Conservation (phyloP, 768 basidiomycete species). For the Suillus subluteus region DNA sequence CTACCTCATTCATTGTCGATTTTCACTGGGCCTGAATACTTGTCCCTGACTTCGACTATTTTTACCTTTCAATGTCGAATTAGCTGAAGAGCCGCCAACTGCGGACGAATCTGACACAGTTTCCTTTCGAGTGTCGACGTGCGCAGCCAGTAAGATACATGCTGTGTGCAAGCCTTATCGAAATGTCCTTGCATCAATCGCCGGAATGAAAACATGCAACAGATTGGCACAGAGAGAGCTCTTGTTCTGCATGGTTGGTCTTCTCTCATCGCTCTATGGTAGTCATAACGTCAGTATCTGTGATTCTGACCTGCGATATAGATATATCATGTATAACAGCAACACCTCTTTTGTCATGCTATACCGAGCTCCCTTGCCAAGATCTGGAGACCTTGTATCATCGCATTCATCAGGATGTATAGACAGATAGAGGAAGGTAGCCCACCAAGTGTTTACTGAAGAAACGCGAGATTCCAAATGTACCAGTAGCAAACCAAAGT, state of each 20-base stretch:
- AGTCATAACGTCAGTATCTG: constrained; percentile 6
- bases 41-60: no score
- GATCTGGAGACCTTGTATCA: neutral
- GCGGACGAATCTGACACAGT: no score
- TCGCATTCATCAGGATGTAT: neutral
- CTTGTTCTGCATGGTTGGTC: constrained; percentile 55
- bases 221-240: constrained; percentile 39
- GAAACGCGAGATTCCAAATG: neutral
- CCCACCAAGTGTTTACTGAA: neutral
- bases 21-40: no score
- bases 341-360: neutral
- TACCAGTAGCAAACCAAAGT: neutral
- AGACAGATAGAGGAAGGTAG: neutral
- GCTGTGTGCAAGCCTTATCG: neutral
- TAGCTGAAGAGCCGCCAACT: no score
- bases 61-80: no score
- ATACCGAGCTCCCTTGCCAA: neutral
- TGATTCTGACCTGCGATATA: neutral
- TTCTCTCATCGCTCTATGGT: constrained; percentile 49
- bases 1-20: no score
- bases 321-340: neutral
- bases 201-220: constrained; percentile 84
- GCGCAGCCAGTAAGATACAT: neutral
- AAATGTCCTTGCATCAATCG: constrained; percentile 48
- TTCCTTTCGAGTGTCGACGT: neutral